Percentiles rank a stretch among this genome's conserved stretches.
Evolutionary conservation across 495 filamentous ascomycete genomes (phyloP).

Genomic region (Aspergillus ellipticus): DNA sequence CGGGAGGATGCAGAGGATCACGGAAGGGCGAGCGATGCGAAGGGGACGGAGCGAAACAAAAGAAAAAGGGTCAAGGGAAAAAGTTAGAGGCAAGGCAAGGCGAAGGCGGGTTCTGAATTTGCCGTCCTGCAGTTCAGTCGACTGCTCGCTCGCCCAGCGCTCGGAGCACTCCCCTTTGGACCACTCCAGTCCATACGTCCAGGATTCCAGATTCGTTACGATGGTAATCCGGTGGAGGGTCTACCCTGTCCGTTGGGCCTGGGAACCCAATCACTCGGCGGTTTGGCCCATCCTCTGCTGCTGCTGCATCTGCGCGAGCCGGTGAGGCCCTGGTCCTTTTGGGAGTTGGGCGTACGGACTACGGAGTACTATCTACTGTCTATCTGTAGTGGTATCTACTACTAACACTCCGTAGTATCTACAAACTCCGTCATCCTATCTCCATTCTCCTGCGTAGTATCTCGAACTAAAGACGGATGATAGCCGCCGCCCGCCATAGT

Average conservation of each 20-base stretch:
- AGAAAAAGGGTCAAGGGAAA: slow-evolving; percentile 1
- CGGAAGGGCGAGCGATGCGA: neutral
- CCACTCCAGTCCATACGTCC: no score
- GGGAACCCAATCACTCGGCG: neutral
- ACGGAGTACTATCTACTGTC: no score
- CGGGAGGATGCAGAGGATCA: no score
- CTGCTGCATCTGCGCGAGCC: no score
- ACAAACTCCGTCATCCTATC: no score
- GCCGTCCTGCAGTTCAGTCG: slow-evolving; percentile 1
- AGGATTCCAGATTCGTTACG: neutral
- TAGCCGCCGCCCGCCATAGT: neutral
- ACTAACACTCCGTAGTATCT: neutral
- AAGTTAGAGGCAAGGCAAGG: neutral
- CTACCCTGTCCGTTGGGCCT: no score
- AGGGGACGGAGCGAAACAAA: neutral
- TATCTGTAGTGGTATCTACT: no score
- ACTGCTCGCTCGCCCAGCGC: neutral
- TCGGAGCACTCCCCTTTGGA: neutral
- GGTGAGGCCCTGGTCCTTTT: no score
- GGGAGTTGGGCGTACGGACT: no score
- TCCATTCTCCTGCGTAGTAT: neutral
- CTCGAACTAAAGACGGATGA: neutral
- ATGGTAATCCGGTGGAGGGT: neutral
- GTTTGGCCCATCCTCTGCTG: no score
- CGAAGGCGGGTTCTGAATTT: neutral